phyloP scores from a whole-genome alignment of 768 basidiomycete genomes.

The Neoboletus subvelutipes region DNA sequence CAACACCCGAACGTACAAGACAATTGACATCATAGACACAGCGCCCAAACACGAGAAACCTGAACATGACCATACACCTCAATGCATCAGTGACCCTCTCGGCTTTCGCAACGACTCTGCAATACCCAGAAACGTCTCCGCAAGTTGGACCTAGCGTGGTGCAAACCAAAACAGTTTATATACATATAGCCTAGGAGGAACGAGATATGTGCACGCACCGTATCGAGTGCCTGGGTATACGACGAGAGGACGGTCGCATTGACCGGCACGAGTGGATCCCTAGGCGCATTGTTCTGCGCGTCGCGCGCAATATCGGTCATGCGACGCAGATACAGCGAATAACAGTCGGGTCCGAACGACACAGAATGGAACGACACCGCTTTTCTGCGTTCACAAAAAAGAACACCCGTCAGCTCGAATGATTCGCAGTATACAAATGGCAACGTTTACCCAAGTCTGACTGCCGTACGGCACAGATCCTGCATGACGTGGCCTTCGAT shows the following conservation, averaged over 20 bases:
- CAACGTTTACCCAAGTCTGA: slow-evolving; percentile 43
- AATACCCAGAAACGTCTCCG: slow-evolving; percentile 57
- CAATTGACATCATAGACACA: background rate
- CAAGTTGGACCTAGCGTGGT: slow-evolving; percentile 46
- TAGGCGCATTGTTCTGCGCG: slow-evolving; percentile 44
- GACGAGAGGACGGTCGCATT: slow-evolving; percentile 41
- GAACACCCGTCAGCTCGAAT: background rate
- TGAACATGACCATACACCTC: background rate
- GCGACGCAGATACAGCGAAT: slow-evolving; percentile 34
- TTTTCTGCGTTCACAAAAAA: slow-evolving; percentile 36
- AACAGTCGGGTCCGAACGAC: slow-evolving; percentile 45
- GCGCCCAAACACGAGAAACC: background rate
- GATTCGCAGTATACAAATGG: fast-evolving
- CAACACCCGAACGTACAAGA: background rate
- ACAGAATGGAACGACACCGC: slow-evolving; percentile 58
- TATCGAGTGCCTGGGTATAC: slow-evolving; percentile 50
- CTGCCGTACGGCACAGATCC: slow-evolving; percentile 41
- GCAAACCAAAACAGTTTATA: background rate
- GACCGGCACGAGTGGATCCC: slow-evolving; percentile 37
- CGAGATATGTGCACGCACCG: slow-evolving; percentile 32
- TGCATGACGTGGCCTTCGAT: slow-evolving; percentile 39
- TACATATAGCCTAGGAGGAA: too few relatives aligned
- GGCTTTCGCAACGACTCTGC: slow-evolving; percentile 59
- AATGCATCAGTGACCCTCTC: slow-evolving; percentile 46
- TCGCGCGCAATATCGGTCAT: slow-evolving; percentile 56